phyloP scores from a whole-genome alignment of 768 basidiomycete genomes.

The Coprinopsis sp. region DNA sequence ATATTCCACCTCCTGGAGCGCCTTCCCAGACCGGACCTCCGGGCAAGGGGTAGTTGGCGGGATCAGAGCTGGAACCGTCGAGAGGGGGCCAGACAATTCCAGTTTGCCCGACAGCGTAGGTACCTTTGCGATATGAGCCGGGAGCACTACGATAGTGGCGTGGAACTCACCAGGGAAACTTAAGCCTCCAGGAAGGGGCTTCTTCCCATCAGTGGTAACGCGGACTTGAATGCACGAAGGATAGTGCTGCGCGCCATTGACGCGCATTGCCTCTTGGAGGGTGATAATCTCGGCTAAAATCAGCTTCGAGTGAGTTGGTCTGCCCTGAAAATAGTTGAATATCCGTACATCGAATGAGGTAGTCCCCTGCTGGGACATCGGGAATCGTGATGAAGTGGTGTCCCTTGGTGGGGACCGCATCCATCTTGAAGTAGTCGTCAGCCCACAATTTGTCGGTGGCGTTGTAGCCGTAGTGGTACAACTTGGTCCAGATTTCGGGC shows the following conservation, averaged over 20 bases:
- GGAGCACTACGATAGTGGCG: too few relatives aligned
- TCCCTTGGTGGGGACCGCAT: neutral
- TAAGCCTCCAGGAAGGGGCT: constrained; percentile 11
- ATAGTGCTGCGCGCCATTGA: constrained; percentile 38
- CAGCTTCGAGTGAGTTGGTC: too few relatives aligned
- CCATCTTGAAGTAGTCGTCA: constrained; percentile 1
- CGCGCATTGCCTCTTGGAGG: constrained; percentile 14
- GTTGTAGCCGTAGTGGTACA: constrained; percentile 6
- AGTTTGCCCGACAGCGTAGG: too few relatives aligned
- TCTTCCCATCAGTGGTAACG: constrained; percentile 20
- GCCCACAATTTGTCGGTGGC: constrained; percentile 1
- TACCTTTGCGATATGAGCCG: too few relatives aligned
- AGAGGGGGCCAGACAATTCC: too few relatives aligned
- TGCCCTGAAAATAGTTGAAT: too few relatives aligned
- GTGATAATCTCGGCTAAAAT: constrained; percentile 21
- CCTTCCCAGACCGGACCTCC: too few relatives aligned
- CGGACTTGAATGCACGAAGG: constrained; percentile 38
- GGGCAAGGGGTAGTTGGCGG: too few relatives aligned
- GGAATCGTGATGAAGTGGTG: constrained; percentile 9
- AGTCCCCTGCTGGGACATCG: constrained; percentile 6
- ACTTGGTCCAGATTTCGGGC: constrained; percentile 7
- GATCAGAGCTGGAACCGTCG: too few relatives aligned
- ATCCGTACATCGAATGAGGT: constrained; percentile 7
- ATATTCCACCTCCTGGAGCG: too few relatives aligned
- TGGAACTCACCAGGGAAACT: constrained; percentile 14